Percentiles rank a stretch among this genome's conserved stretches.
Evolutionary conservation across 2,329 filamentous ascomycete species (phyloP).

Genomic region (Arthrinium phaeospermum): DNA sequence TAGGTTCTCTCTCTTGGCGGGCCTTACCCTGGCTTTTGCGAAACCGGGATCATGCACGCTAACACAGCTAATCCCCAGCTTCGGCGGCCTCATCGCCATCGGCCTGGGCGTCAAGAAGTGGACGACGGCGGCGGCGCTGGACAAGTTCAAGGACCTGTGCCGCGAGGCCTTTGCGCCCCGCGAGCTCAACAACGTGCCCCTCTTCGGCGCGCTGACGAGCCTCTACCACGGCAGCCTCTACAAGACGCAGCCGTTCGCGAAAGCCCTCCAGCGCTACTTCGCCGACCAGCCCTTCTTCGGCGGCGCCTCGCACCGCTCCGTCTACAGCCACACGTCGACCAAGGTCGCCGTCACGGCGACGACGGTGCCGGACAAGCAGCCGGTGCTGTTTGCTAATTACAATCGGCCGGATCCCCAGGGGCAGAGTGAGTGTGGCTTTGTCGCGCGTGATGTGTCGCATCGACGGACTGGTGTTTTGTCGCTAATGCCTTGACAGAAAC

Average conservation of each 20-base stretch:
- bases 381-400: constrained; percentile 40
- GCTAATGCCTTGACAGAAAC: constrained; percentile 25
- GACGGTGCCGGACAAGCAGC: constrained; percentile 30
- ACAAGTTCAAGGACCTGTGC: constrained; percentile 39
- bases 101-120: constrained; percentile 41
- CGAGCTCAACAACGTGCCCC: constrained; percentile 37
- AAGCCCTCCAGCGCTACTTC: constrained; percentile 35
- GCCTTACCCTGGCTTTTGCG: too few species aligned
- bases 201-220: constrained; percentile 36
- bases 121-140: constrained; percentile 35
- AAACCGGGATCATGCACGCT: too few species aligned
- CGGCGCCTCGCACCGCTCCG: constrained; percentile 33
- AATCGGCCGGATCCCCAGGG: constrained; percentile 36
- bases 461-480: too few species aligned
- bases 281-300: constrained; percentile 40
- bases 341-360: constrained; percentile 39
- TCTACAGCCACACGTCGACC: constrained; percentile 28
- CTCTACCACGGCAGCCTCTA: constrained; percentile 41
- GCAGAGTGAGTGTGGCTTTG: constrained; percentile 27
- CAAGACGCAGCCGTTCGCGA: constrained; percentile 37
- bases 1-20: constrained; percentile 29
- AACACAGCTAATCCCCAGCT: constrained; percentile 28
- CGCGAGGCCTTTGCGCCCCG: constrained; percentile 36
- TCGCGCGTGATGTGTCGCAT: not conserved
- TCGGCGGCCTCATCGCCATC: constrained; percentile 38